Evolutionary conservation across 768 basidiomycete species (phyloP).

Genomic region (Tricholoma flavovirens): DNA sequence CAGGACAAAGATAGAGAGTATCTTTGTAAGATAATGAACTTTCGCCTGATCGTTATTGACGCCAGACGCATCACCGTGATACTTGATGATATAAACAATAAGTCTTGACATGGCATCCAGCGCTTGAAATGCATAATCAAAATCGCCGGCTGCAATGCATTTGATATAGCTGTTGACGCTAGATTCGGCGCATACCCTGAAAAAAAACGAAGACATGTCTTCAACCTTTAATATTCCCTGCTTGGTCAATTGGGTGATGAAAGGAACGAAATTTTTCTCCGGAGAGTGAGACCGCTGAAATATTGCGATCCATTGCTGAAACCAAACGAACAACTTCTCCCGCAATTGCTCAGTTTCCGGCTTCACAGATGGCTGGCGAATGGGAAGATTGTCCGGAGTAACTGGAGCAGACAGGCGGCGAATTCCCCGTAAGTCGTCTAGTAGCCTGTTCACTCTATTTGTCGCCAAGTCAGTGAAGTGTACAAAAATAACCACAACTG

Average conservation of each 20-base stretch:
- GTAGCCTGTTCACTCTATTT: constrained; percentile 58
- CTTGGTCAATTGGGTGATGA: constrained; percentile 95
- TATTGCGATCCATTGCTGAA: constrained; percentile 93
- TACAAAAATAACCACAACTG: neutral
- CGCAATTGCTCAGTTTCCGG: constrained; percentile 71
- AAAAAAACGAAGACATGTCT: constrained; percentile 95
- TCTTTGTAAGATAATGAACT: constrained; percentile 94
- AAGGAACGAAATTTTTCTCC: constrained; percentile 93
- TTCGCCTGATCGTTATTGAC: constrained; percentile 93
- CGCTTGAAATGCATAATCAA: constrained; percentile 79
- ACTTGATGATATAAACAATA: constrained; percentile 98
- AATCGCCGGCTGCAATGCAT: constrained; percentile 65
- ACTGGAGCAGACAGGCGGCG: constrained; percentile 41
- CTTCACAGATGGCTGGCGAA: constrained; percentile 48
- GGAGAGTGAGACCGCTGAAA: constrained; percentile 88
- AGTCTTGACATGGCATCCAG: constrained; percentile 93
- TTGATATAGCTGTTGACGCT: constrained; percentile 87
- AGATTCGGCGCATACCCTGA: constrained; percentile 94
- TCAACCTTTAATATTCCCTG: constrained; percentile 96
- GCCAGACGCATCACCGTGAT: constrained; percentile 93
- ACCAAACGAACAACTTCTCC: constrained; percentile 72
- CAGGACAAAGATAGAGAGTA: constrained; percentile 93
- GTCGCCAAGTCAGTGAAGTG: constrained; percentile 4
- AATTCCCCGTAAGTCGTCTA: constrained; percentile 78
- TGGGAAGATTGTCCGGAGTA: constrained; percentile 29